Conservation (phyloP, 1,284 basidiomycete genomes). For the Stygiomarasmius scandens region DNA sequence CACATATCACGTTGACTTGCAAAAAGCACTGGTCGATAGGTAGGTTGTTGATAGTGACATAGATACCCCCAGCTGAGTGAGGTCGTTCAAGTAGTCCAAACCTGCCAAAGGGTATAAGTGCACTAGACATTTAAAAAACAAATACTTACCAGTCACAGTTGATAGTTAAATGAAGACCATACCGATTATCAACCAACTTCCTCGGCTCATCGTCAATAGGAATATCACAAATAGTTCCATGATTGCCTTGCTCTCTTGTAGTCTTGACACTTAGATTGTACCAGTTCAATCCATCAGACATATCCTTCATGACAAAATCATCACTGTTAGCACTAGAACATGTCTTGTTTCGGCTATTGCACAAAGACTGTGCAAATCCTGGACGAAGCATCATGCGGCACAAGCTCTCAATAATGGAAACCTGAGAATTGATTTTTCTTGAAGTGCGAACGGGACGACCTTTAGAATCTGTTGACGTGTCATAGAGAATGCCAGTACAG, state of each 20-base stretch:
- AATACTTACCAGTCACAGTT: slow-evolving; percentile 31
- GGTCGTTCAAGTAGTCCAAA: slow-evolving; percentile 27
- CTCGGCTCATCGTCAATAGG: background rate
- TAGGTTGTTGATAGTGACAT: slow-evolving; percentile 29
- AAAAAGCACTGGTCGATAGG: slow-evolving; percentile 23
- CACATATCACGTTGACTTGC: slow-evolving; percentile 25
- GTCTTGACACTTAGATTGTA: slow-evolving; percentile 13
- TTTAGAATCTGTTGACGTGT: too few relatives aligned
- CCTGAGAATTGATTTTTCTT: too few relatives aligned
- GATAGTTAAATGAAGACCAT: slow-evolving; percentile 28
- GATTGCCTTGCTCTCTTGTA: slow-evolving; percentile 14
- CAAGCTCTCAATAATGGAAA: too few relatives aligned
- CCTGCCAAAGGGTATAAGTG: slow-evolving; percentile 13
- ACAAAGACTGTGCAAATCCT: too few relatives aligned
- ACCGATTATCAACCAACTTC: slow-evolving; percentile 19
- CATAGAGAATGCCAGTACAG: slow-evolving; percentile 18
- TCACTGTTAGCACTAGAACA: slow-evolving; percentile 18
- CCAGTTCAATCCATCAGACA: slow-evolving; percentile 25
- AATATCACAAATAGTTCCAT: slow-evolving; percentile 20
- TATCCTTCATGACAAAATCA: slow-evolving; percentile 28
- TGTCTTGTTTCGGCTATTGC: too few relatives aligned
- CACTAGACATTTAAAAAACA: background rate
- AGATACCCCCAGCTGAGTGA: slow-evolving; percentile 29
- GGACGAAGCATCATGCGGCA: too few relatives aligned
- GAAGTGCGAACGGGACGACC: too few relatives aligned